phyloP scores from a whole-genome alignment of 352 stramenopile genomes.

The Blastocystis sp. region DNA sequence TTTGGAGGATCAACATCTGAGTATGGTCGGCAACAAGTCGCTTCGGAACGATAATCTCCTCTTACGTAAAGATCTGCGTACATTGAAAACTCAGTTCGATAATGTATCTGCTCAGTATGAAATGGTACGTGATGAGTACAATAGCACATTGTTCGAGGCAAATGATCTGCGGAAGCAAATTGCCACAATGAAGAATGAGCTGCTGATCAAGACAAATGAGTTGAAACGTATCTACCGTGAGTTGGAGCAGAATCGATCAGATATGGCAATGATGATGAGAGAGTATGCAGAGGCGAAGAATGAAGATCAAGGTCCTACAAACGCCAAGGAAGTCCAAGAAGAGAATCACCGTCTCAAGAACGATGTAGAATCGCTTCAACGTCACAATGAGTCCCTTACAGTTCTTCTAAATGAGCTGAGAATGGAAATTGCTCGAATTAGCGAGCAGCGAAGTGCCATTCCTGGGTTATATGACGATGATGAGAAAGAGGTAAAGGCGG shows the following conservation, averaged over 20 bases:
- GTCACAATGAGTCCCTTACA: constrained; percentile 35
- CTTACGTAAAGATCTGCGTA: constrained; percentile 43
- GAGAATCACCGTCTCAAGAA: constrained; percentile 52
- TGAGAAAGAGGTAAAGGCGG: not conserved
- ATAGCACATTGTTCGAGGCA: constrained; percentile 42
- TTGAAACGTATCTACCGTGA: constrained; percentile 25
- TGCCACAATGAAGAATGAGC: not conserved
- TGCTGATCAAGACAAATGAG: constrained; percentile 54
- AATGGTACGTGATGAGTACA: constrained; percentile 62
- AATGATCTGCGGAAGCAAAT: constrained; percentile 57
- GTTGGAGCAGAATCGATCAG: constrained; percentile 42
- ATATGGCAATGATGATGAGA: constrained; percentile 64
- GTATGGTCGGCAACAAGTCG: constrained; percentile 44
- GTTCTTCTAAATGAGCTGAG: constrained; percentile 43
- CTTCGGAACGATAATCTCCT: constrained; percentile 26
- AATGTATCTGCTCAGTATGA: constrained; percentile 48
- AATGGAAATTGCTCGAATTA: constrained; percentile 59
- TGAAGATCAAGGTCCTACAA: not conserved
- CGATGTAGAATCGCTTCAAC: constrained; percentile 29
- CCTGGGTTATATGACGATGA: not conserved
- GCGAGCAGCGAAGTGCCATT: constrained; percentile 12
- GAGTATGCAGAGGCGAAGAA: constrained; percentile 47
- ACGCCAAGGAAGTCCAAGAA: constrained; percentile 43
- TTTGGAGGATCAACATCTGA: constrained; percentile 49
- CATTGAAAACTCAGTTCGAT: constrained; percentile 36